Evolutionary conservation across 176 grass and related monocot species (phyloP).

Genomic region (Zizania latifolia): DNA sequence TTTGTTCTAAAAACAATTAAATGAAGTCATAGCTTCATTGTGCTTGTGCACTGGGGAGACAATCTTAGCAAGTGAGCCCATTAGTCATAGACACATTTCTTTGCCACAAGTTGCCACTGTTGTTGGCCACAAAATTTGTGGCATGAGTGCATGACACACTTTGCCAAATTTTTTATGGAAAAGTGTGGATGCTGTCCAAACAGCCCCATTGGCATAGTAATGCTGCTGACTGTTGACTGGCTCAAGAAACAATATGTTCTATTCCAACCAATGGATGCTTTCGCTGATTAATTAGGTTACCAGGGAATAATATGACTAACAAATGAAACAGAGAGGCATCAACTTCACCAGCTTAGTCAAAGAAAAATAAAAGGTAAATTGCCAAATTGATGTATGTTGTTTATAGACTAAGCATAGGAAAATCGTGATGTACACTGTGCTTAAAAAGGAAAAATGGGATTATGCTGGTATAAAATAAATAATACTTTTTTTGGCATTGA

Average conservation of each 20-base stretch:
- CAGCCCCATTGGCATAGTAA: too few species aligned
- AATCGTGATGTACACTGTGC: not conserved
- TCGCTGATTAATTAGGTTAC: not conserved
- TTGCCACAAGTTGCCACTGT: too few species aligned
- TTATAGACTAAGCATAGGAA: not conserved
- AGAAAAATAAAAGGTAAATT: not conserved
- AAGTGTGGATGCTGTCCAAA: too few species aligned
- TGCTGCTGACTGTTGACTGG: not conserved
- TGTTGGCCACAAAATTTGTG: too few species aligned
- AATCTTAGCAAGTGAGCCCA: too few species aligned
- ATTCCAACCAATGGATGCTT: not conserved
- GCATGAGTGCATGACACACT: too few species aligned
- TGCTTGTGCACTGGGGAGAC: not conserved
- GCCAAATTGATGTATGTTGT: not conserved
- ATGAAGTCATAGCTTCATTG: not conserved
- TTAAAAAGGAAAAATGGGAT: not conserved
- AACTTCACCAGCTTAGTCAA: not conserved
- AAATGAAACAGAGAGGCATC: not conserved
- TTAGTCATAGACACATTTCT: too few species aligned
- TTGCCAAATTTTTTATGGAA: too few species aligned
- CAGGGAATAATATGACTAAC: not conserved
- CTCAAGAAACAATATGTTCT: slow-evolving; percentile 10
- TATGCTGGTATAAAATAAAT: too few species aligned
- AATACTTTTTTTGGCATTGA: not conserved
- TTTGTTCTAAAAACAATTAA: too few species aligned